Evolutionary conservation across 257 asterid species (phyloP), one percentile per base, ranked within the genome.

Genomic region (Solanum etuberosum): DNA sequence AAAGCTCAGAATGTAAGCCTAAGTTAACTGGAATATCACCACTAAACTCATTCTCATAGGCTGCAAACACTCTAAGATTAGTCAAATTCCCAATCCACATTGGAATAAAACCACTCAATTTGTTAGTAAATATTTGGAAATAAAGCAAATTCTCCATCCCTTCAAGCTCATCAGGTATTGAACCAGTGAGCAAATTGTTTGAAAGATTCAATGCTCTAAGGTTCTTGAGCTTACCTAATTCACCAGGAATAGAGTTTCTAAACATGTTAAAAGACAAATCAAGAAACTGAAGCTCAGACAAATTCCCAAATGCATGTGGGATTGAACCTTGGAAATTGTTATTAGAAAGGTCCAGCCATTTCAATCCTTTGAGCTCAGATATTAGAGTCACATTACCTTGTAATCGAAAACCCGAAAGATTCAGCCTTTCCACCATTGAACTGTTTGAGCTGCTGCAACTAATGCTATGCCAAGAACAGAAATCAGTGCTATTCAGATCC

Each of bases 261-360:
- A 97, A 95, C 89, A 83, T 91, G 46, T 97, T 97, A 88, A 93
- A 94, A 4, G 99, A 97, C 63, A 97, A 94, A 94, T 97, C 99
- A 89, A 97, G 99, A 92, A 94, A 93, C 89, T 94, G 94, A 87
- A 97, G 99, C 86, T 91, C 90, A 37, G 94, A 89, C 84, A 97
- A 91, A 70, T 93, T 91, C 59, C 94, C 96, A 83, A 97, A 90
- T 40, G 92, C 90, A 77, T 89, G 90, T 72, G 98, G 98, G 23
- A 97, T 96, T 40, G 86, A 40, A 88, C 98, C 98, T 81, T 88
- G 91, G 88, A 97, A 96, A 80, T 91, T 93, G 93, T 97, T 97
- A 89, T 84, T 68, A 34, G 99, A 97, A 89, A 97, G 98, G 91
- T 95, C 99, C 86, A 97, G 96, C 91, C 90, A 93, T 65, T 93